Evolutionary conservation across 495 filamentous ascomycete genomes (phyloP).

Genomic region (Trichoderma virens): DNA sequence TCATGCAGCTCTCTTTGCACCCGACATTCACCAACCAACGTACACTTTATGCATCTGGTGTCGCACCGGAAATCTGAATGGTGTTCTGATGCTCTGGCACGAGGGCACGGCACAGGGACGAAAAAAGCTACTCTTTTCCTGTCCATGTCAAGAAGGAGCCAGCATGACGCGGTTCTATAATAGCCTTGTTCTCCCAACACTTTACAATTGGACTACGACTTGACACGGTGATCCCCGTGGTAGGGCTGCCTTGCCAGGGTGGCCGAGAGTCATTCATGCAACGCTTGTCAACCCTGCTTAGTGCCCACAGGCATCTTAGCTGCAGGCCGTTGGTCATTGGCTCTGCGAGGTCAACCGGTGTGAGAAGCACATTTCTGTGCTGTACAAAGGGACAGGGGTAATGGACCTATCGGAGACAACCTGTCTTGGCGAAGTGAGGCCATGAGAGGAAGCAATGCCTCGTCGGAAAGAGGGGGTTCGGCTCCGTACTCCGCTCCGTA

Average conservation of each 20-base stretch:
- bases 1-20: neutral
- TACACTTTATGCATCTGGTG: neutral
- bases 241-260: conserved; percentile 2
- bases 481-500: neutral
- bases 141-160: neutral
- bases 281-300: neutral
- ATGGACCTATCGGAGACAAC: conserved; percentile 1
- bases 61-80: neutral
- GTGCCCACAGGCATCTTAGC: neutral
- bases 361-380: neutral
- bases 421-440: neutral
- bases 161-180: neutral
- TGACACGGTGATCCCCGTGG: neutral
- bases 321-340: neutral
- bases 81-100: neutral
- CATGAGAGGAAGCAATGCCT: neutral
- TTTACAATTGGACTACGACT: neutral
- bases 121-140: neutral
- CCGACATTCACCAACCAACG: neutral
- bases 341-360: conserved; percentile 2
- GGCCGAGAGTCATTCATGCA: neutral
- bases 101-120: too few relatives aligned
- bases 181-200: neutral
- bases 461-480: conserved; percentile 1
- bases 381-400: neutral